Percentiles rank a stretch among this genome's conserved stretches.
Evolutionary conservation across 2,329 filamentous ascomycete species (phyloP).

Genomic region (Cercospora sojina): DNA sequence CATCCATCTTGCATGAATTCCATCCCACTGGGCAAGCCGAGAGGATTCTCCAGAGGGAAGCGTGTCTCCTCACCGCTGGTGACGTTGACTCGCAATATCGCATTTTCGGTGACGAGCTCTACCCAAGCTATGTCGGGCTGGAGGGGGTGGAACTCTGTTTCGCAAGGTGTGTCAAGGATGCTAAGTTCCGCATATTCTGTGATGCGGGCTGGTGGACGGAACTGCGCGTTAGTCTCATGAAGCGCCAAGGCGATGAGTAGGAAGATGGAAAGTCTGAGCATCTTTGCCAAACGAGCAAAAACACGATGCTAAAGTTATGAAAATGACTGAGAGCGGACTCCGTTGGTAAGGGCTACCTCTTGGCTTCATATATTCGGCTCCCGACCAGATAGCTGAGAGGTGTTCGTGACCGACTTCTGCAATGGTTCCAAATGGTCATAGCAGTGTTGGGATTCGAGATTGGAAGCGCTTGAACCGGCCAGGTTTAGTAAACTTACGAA

Average conservation of each 20-base stretch:
- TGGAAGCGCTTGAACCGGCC: neutral
- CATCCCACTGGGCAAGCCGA: neutral
- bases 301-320: neutral
- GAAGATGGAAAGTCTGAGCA: neutral
- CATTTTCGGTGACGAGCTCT: neutral
- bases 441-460: neutral
- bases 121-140: neutral
- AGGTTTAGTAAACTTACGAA: neutral
- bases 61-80: neutral
- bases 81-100: neutral
- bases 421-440: neutral
- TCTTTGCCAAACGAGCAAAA: neutral
- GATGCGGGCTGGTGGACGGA: neutral
- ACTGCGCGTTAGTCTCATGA: neutral
- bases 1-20: neutral
- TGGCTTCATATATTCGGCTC: neutral
- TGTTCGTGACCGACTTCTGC: neutral
- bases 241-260: neutral
- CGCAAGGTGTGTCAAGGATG: neutral
- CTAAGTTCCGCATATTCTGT: neutral
- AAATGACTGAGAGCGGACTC: neutral
- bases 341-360: neutral
- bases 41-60: neutral
- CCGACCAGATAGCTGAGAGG: neutral
- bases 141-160: neutral